A percentile compares a stretch with the other conserved stretches of the same genome.
Conservation (phyloP, 148 eudicot genomes). For the Amaranthus hypochondriacus region DNA sequence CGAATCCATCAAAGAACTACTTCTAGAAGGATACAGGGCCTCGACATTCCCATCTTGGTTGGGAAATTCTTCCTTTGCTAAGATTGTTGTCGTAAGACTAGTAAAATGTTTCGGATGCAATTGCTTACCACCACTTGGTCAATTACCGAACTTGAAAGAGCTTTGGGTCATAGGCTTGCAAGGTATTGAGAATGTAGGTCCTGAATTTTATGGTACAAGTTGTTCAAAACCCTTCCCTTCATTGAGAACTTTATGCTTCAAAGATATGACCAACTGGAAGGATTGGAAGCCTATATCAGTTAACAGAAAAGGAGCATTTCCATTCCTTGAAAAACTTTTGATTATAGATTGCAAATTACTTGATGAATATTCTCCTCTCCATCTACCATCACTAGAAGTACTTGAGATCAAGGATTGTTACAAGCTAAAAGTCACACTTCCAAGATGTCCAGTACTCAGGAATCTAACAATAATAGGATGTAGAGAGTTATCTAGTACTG, state of each 20-base stretch:
- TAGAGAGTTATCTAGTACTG: background rate
- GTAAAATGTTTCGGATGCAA: background rate
- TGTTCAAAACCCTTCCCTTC: constrained; percentile 1
- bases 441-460: background rate
- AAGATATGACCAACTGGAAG: background rate
- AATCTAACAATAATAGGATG: background rate
- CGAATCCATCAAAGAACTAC: background rate
- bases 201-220: background rate
- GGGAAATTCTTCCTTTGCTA: background rate
- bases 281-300: background rate
- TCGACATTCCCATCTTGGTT: background rate
- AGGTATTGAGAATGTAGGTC: background rate
- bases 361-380: background rate
- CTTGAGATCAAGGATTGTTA: background rate
- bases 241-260: background rate
- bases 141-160: background rate
- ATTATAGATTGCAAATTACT: background rate
- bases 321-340: background rate
- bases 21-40: background rate
- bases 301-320: background rate
- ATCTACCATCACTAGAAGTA: background rate
- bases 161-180: background rate
- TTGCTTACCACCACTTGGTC: background rate
- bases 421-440: background rate
- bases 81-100: background rate